These are phyloP conservation scores for Lepiota brunneoincarnata DNA, from an alignment of 768 basidiomycete species.

Conservation along the genomic window DNA sequence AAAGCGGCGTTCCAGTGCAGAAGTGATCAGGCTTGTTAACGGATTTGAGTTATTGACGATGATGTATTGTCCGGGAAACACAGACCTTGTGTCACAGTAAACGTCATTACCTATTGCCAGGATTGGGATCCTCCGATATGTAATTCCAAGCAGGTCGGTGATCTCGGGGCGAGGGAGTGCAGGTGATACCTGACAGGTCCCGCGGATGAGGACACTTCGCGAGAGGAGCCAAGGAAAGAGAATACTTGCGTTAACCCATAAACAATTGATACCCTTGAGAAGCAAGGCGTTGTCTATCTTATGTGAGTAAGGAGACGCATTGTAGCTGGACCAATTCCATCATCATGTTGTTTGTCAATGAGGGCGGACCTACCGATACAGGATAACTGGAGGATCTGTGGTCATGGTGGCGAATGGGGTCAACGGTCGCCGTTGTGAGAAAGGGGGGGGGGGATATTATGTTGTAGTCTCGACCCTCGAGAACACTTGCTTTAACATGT, in stretches of 20 bases:
- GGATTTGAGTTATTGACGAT: neutral
- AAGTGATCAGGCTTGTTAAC: conserved; percentile 39
- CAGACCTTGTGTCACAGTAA: conserved; percentile 53
- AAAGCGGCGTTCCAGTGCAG: conserved; percentile 52
- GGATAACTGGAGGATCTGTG: conserved; percentile 29
- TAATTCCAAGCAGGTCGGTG: conserved; percentile 46
- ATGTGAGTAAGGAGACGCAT: conserved; percentile 46
- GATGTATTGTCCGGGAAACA: neutral
- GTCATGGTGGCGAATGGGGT: conserved; percentile 13
- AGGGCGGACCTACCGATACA: conserved; percentile 40
- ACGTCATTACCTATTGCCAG: conserved; percentile 61
- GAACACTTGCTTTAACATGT: conserved; percentile 8
- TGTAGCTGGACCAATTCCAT: conserved; percentile 34
- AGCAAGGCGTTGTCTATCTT: conserved; percentile 52
- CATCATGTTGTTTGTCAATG: neutral
- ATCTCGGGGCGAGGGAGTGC: conserved; percentile 58
- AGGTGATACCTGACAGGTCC: conserved; percentile 38
- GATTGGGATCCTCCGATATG: conserved; percentile 58
- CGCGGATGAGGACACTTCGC: neutral
- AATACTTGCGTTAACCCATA: conserved; percentile 41
- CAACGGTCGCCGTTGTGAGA: neutral
- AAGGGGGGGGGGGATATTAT: neutral
- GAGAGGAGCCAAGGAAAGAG: neutral
- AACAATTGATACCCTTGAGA: conserved; percentile 47
- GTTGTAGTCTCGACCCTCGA: conserved; percentile 4